Evolutionary conservation across 768 basidiomycete genomes (phyloP).

Genomic region (Suillus variegatus): DNA sequence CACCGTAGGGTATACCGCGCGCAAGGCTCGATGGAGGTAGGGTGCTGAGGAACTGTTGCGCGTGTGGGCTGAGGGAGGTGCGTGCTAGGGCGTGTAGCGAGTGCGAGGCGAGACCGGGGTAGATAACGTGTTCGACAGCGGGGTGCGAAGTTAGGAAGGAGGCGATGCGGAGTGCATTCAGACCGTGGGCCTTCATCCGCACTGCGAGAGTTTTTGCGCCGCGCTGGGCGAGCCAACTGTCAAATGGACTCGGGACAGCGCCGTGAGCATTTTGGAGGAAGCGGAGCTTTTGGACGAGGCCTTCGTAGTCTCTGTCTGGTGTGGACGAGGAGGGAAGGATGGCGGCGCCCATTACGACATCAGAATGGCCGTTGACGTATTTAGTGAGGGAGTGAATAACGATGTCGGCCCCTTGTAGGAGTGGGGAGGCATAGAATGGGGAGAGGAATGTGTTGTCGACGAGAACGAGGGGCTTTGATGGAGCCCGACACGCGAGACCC

Average conservation of each 20-base stretch:
- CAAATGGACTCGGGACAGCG: conserved; percentile 81
- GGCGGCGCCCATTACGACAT: conserved; percentile 87
- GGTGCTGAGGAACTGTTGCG: conserved; percentile 58
- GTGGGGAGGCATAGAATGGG: conserved; percentile 87
- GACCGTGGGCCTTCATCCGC: conserved; percentile 84
- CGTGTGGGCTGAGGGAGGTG: conserved; percentile 64
- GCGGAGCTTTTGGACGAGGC: conserved; percentile 56
- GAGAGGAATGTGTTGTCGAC: conserved; percentile 97
- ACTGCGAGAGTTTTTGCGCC: conserved; percentile 91
- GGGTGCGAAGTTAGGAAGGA: conserved; percentile 52
- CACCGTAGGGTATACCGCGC: conserved; percentile 62
- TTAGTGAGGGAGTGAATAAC: conserved; percentile 86
- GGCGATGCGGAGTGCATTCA: conserved; percentile 80
- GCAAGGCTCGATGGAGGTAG: conserved; percentile 32
- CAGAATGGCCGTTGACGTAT: conserved; percentile 93
- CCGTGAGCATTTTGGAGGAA: conserved; percentile 93
- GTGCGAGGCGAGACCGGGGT: conserved; percentile 77
- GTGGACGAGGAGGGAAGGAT: conserved; percentile 53
- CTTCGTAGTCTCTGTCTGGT: conserved; percentile 36
- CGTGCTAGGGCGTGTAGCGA: conserved; percentile 68
- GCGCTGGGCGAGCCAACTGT: conserved; percentile 88
- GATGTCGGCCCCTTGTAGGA: conserved; percentile 82
- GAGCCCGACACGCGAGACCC: conserved; percentile 61
- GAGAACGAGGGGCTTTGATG: conserved; percentile 71
- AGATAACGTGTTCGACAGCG: conserved; percentile 77